Conservation (phyloP, 345 rosid species). For the Populus euphratica region DNA sequence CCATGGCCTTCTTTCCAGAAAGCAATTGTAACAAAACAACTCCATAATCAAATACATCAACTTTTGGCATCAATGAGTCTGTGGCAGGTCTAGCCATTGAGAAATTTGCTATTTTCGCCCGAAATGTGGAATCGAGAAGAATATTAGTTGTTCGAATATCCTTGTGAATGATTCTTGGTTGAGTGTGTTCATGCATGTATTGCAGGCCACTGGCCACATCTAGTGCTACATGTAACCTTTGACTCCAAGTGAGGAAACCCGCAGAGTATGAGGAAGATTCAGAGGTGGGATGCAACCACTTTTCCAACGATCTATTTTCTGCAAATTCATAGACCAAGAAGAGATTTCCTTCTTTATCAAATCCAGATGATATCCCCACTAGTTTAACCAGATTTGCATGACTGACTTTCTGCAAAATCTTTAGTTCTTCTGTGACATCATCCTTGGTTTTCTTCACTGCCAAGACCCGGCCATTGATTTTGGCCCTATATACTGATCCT, state of each 20-base stretch:
- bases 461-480: slow-evolving; percentile 39
- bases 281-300: slow-evolving; percentile 42
- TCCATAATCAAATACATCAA: slow-evolving; percentile 58
- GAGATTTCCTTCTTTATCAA: slow-evolving; percentile 29
- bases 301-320: slow-evolving; percentile 52
- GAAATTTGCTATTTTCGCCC: slow-evolving; percentile 60
- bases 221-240: slow-evolving; percentile 48
- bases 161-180: slow-evolving; percentile 50
- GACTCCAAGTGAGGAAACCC: slow-evolving; percentile 43
- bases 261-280: slow-evolving; percentile 26
- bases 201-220: slow-evolving; percentile 63
- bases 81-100: slow-evolving; percentile 40
- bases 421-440: slow-evolving; percentile 43
- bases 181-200: slow-evolving; percentile 59
- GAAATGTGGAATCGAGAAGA: slow-evolving; percentile 48
- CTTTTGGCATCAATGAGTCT: slow-evolving; percentile 35
- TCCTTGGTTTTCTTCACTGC: slow-evolving; percentile 49
- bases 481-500: slow-evolving; percentile 48
- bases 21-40: slow-evolving; percentile 57
- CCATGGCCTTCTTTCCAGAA: slow-evolving; percentile 49
- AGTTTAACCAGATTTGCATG: slow-evolving; percentile 63
- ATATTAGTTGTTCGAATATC: slow-evolving; percentile 52
- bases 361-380: slow-evolving; percentile 44
- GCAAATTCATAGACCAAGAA: slow-evolving; percentile 63
- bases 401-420: slow-evolving; percentile 52